Evolutionary conservation across 768 basidiomycete genomes (phyloP), one percentile per base, ranked within the genome.

Genomic region (Clavaria fumosa): DNA sequence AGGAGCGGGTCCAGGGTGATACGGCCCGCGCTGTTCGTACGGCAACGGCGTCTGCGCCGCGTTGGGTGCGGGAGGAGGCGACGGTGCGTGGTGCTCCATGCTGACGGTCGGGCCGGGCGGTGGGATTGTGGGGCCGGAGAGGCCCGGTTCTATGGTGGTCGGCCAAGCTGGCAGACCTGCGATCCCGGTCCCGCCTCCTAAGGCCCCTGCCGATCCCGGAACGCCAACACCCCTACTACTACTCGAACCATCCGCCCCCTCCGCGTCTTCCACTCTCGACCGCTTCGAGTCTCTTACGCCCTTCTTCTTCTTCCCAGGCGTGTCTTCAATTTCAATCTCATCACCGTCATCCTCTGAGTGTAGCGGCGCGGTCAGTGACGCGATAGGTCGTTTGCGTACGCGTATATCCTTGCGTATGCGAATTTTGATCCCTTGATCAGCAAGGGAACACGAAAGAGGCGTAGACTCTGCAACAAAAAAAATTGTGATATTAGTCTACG

Each of bases 401-500:
- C 85, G 75, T 23, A 89, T 85, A 42, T 91, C 86, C 55, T 90
- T 91, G 23, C 89, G 72, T 37, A 91, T 91, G 21, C 88, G 77
- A 38, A 93, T 90, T 59, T 91, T 93, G 59, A 91, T 88, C 17
- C 89, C 89, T 57, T 91, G 89, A 51, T 91, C 88, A n/a, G 88
- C 86, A 38, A 91, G 70, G 0, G 84, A 83, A 46, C 78, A 84
- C 2, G 89, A 91, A 1, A 93, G 67, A 3, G 78, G 75, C 0
- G 89, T 90, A 3, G 85, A 89, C 58, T 89, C 89, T 89, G 53
- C 27, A 27, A 12, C 23, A 3, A 12, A 14, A 18, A 24, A 22
- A 24, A 15, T 18, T 27, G 37, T 14, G 38, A 38, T 34, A 21
- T 30, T 12, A 12, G 30, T 23, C 18, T 31, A n/a, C 30, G 30